Evolutionary conservation across 257 asterid species (phyloP).

Genomic region (Lycium barbarum): DNA sequence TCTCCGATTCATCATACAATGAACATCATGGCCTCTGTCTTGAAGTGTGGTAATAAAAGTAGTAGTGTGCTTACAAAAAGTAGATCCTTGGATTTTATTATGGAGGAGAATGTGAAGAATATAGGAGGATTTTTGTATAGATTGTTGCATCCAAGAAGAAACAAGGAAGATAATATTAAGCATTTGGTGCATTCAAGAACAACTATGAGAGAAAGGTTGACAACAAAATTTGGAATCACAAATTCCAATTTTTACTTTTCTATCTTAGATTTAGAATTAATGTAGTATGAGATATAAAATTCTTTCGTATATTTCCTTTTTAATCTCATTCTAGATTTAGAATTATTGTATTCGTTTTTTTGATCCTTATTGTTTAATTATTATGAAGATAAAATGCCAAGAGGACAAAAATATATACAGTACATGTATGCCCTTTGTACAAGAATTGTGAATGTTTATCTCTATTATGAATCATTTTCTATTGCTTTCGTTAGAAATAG

Average conservation of each 20-base stretch:
- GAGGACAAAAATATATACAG: no score
- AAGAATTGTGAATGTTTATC: no score
- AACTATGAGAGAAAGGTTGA: not conserved
- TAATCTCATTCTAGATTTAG: not conserved
- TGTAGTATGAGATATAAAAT: not conserved
- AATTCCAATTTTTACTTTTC: not conserved
- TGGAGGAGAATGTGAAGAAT: no score
- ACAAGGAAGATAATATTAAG: not conserved
- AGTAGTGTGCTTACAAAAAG: no score
- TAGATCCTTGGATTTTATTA: no score
- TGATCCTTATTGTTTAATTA: not conserved
- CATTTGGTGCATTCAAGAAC: not conserved
- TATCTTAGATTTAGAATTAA: not conserved
- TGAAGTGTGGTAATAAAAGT: no score
- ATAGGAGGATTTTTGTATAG: not conserved
- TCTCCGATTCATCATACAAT: not conserved
- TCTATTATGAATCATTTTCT: no score
- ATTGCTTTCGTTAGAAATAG: no score
- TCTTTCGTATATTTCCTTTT: no score
- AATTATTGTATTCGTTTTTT: not conserved
- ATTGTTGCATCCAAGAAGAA: not conserved
- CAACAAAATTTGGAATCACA: not conserved
- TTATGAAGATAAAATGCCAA: no score
- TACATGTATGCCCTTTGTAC: no score
- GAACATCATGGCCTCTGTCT: not conserved